Percentiles rank a stretch among this genome's conserved stretches.
phyloP scores from a whole-genome alignment of 2,329 filamentous ascomycete genomes.

The Epicoccum sorghinum region DNA sequence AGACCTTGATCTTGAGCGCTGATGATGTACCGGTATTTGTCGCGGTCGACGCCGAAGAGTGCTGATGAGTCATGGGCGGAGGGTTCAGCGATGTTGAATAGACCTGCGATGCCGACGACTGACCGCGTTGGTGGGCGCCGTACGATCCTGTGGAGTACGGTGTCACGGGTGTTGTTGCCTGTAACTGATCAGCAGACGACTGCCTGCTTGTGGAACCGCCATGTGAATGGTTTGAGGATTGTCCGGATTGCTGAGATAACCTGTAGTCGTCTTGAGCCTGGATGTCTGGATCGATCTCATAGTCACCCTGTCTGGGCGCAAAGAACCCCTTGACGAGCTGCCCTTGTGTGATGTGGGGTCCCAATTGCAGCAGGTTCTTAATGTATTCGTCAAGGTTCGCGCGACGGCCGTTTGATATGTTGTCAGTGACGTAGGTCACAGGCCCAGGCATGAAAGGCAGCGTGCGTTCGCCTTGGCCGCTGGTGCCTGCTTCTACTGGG shows the following conservation, averaged over 20 bases:
- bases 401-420: conserved; percentile 89
- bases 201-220: conserved; percentile 43
- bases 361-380: conserved; percentile 84
- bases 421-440: conserved; percentile 97
- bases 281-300: conserved; percentile 80
- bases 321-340: conserved; percentile 90
- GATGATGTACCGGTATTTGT: conserved; percentile 36
- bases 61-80: conserved; percentile 48
- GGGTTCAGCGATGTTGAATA: conserved; percentile 39
- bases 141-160: conserved; percentile 45
- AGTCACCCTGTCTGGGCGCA: conserved; percentile 85
- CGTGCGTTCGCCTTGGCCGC: conserved; percentile 73
- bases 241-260: conserved; percentile 64
- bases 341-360: conserved; percentile 82
- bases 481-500: conserved; percentile 89
- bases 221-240: conserved; percentile 46
- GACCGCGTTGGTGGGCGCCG: conserved; percentile 52
- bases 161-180: conserved; percentile 44
- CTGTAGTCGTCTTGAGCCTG: conserved; percentile 72
- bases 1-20: conserved; percentile 87
- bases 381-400: conserved; percentile 96
- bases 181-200: conserved; percentile 48
- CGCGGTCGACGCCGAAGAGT: conserved; percentile 40
- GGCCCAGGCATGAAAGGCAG: conserved; percentile 98
- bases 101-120: conserved; percentile 40